Evolutionary conservation across 164 flowering plant genomes (phyloP), one percentile per base, ranked within the genome.

Genomic region (Warburgia ugandensis): DNA sequence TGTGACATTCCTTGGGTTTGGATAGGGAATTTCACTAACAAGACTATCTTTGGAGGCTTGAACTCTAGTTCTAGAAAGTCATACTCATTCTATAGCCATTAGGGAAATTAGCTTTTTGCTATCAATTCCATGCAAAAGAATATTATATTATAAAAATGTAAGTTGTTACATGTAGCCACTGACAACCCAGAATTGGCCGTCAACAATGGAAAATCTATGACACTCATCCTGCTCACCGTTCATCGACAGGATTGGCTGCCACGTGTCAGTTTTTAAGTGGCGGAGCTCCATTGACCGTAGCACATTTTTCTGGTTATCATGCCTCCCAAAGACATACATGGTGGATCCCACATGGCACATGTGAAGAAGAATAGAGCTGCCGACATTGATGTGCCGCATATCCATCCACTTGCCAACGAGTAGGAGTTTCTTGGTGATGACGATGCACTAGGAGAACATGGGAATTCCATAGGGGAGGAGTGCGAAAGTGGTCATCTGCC

Each of bases 131-230:
- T n/a, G n/a, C n/a, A n/a, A n/a, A n/a, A n/a, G n/a, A n/a, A n/a
- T n/a, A n/a, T n/a, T n/a, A n/a, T n/a, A n/a, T n/a, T n/a, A n/a
- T n/a, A n/a, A n/a, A n/a, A n/a, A n/a, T n/a, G n/a, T n/a, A n/a
- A n/a, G n/a, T n/a, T n/a, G n/a, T n/a, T n/a, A n/a, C n/a, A n/a
- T 60, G 56, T 70, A 70, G 2, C 74, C 71, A 37, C 68, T 66
- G 40, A 67, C 45, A 14, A 63, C 74, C 63, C 63, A 70, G 28
- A 70, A 70, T 38, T 55, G 52, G 12, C 37, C 62, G 25, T 29
- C 60, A 3, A 29, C 56, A 51, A 29, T 28, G 6, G 41, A 16
- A 20, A 70, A 9, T 30, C 74, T 71, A 10, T 63, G 57, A 32
- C 64, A 55, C 52, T 66, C 69, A 54, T 66, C 65, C 16, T 60